Conservation (phyloP, 1,139 yeast species). For the Zygoascus hellenicus region DNA sequence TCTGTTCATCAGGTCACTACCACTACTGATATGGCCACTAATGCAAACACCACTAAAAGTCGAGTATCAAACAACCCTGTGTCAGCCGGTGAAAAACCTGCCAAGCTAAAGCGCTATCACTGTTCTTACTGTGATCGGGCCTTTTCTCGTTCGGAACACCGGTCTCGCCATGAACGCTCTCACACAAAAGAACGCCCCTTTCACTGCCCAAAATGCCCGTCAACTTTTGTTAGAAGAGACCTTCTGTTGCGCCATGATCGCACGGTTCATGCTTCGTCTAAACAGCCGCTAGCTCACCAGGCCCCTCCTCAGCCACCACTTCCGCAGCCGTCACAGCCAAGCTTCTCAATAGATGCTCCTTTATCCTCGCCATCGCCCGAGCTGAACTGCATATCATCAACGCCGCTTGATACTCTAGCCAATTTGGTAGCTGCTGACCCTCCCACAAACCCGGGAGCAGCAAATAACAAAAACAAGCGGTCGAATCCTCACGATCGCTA, state of each 20-base stretch:
- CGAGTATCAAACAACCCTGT: no score
- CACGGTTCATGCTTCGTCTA: conserved; percentile 55
- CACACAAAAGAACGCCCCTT: conserved; percentile 82
- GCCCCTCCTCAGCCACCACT: conserved; percentile 6
- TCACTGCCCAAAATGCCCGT: conserved; percentile 64
- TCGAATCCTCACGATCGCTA: neutral
- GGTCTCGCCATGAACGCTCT: conserved; percentile 75
- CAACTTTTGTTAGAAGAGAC: conserved; percentile 73
- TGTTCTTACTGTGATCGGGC: conserved; percentile 80
- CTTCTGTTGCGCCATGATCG: conserved; percentile 69
- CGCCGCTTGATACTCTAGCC: conserved; percentile 3
- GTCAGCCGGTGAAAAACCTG: neutral
- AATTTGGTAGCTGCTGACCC: neutral
- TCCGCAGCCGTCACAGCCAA: conserved; percentile 6
- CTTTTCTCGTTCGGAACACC: conserved; percentile 75
- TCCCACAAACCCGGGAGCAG: neutral
- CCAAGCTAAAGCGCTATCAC: conserved; percentile 45
- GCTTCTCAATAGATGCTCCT: neutral
- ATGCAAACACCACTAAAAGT: neutral
- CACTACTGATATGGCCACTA: no score
- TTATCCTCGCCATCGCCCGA: no score
- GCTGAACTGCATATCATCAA: no score
- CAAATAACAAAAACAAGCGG: neutral
- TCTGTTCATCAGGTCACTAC: no score
- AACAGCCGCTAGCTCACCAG: conserved; percentile 8